phyloP scores from a whole-genome alignment of 192 early-diverging fungal species.

The Coemansia nantahalensis region DNA sequence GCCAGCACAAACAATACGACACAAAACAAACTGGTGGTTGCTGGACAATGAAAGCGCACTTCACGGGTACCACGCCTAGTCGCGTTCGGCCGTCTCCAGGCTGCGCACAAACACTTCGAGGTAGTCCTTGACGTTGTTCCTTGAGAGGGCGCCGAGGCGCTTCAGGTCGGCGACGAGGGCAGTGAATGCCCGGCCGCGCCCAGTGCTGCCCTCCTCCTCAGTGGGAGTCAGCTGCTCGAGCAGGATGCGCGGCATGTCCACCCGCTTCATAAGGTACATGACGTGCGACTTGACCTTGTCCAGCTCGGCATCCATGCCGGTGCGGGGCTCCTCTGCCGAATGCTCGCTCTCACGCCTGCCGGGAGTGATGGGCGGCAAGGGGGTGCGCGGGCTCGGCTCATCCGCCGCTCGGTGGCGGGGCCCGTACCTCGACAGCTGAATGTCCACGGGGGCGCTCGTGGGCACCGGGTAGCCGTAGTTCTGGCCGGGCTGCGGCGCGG shows the following conservation, averaged over 20 bases:
- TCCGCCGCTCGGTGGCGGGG: too few relatives aligned
- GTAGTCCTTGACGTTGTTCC: conserved; percentile 35
- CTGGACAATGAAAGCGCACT: too few relatives aligned
- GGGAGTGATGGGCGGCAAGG: too few relatives aligned
- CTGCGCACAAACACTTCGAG: conserved; percentile 28
- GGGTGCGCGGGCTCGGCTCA: too few relatives aligned
- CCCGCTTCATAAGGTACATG: conserved; percentile 30
- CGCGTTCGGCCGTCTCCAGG: conserved; percentile 14
- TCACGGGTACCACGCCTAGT: too few relatives aligned
- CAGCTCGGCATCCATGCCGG: conserved; percentile 8
- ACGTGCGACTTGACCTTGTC: conserved; percentile 35
- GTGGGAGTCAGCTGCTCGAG: conserved; percentile 15
- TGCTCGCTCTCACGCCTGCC: too few relatives aligned
- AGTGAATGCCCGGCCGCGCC: conserved; percentile 4
- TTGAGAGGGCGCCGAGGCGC: conserved; percentile 28
- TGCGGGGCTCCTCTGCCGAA: too few relatives aligned
- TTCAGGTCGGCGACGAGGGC: conserved; percentile 25
- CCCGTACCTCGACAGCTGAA: too few relatives aligned
- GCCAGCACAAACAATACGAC: neutral
- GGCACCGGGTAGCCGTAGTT: neutral
- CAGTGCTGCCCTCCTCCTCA: neutral
- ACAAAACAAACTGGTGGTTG: neutral
- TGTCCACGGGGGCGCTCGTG: neutral
- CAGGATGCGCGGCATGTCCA: conserved; percentile 37
- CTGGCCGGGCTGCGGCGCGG: conserved; percentile 6